phyloP scores from a whole-genome alignment of 441 rosid species.

The Syzygium syzygioides region DNA sequence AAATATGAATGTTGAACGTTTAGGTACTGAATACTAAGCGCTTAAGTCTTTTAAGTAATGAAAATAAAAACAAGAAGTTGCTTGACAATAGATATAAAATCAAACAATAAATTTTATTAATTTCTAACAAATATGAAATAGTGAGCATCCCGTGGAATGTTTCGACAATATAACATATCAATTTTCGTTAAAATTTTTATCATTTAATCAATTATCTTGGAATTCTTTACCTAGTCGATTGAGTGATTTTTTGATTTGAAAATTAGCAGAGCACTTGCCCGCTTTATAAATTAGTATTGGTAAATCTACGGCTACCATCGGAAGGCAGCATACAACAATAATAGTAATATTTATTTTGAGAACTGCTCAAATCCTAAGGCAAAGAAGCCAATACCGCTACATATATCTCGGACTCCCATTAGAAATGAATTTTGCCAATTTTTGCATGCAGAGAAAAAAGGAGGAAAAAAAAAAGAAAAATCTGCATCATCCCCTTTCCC shows the following conservation, averaged over 20 bases:
- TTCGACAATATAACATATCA: background rate
- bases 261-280: background rate
- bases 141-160: background rate
- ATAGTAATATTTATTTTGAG: background rate
- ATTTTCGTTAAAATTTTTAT: background rate
- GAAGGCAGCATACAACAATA: background rate
- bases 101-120: background rate
- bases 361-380: background rate
- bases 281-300: too few relatives aligned
- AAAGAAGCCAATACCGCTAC: background rate
- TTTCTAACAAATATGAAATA: background rate
- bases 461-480: background rate
- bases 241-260: background rate
- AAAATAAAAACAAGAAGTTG: background rate
- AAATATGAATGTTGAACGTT: background rate
- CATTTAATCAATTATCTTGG: background rate
- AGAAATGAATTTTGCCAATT: background rate
- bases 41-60: background rate
- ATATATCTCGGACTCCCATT: background rate
- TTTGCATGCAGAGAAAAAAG: background rate
- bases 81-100: background rate
- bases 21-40: background rate
- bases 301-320: too few relatives aligned
- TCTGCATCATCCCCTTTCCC: background rate
- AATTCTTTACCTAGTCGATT: background rate